Conservation (phyloP, 2,329 filamentous ascomycete genomes). For the Thelonectria blattea region DNA sequence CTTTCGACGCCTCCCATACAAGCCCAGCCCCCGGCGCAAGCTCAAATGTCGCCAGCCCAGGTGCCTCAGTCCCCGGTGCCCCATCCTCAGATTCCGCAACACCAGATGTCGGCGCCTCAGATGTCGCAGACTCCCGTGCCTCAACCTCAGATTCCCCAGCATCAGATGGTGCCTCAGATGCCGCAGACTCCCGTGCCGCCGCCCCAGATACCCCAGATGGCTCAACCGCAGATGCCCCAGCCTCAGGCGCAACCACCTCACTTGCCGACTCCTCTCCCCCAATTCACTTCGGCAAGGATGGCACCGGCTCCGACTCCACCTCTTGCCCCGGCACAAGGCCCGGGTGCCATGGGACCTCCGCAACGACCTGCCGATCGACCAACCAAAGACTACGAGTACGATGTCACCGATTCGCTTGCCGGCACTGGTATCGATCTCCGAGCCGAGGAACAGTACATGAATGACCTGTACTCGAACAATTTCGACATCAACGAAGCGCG, state of each 20-base stretch:
- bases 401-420: constrained; percentile 82
- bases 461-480: constrained; percentile 65
- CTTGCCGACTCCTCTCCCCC: constrained; percentile 34
- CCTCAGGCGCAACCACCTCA: constrained; percentile 23
- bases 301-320: constrained; percentile 31
- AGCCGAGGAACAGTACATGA: constrained; percentile 83
- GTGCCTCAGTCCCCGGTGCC: background rate
- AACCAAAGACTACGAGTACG: constrained; percentile 69
- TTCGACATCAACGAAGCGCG: constrained; percentile 55
- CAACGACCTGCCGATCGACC: constrained; percentile 67
- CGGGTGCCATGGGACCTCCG: constrained; percentile 60
- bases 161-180: too few relatives aligned
- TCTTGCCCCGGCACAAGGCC: constrained; percentile 35
- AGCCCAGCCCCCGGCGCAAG: constrained; percentile 28
- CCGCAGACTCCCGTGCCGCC: too few relatives aligned
- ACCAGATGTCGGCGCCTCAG: too few relatives aligned
- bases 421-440: constrained; percentile 87
- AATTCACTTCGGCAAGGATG: constrained; percentile 30
- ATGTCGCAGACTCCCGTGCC: too few relatives aligned
- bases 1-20: constrained; percentile 42
- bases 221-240: too few relatives aligned
- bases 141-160: too few relatives aligned
- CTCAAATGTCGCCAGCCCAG: background rate
- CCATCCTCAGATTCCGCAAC: background rate
- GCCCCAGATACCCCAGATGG: constrained; percentile 8